Percentiles rank a stretch among this genome's conserved stretches.
Evolutionary conservation across 352 stramenopile genomes (phyloP).

Genomic region (Globisporangium nunn): DNA sequence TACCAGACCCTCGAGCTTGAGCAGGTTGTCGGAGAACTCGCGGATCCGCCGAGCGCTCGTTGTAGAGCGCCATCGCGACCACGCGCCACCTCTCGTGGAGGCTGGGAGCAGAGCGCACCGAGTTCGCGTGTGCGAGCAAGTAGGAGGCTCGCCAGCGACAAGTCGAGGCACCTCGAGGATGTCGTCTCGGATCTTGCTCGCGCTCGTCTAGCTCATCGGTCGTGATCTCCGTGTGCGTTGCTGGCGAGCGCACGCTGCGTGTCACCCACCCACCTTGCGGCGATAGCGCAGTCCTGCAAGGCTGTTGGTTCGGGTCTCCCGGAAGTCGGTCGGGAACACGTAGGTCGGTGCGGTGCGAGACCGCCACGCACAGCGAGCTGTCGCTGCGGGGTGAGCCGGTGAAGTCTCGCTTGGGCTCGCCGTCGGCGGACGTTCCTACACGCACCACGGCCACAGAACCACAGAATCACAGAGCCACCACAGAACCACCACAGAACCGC

Average conservation of each 20-base stretch:
- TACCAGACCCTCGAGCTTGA: not conserved
- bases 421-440: no score
- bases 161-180: slow-evolving; percentile 2
- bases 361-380: slow-evolving; percentile 8
- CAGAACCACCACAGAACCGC: no score
- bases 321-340: slow-evolving; percentile 4
- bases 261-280: no score
- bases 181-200: not conserved
- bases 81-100: slow-evolving; percentile 6
- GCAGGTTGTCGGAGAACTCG: slow-evolving; percentile 2
- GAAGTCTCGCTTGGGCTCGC: not conserved
- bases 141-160: slow-evolving; percentile 5
- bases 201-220: slow-evolving; percentile 3
- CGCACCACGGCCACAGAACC: slow-evolving; percentile 8
- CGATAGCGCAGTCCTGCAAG: slow-evolving; percentile 19
- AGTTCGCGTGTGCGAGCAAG: slow-evolving; percentile 8
- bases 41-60: slow-evolving; percentile 7
- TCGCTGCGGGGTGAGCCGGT: slow-evolving; percentile 1
- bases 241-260: not conserved
- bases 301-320: no score
- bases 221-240: slow-evolving; percentile 3
- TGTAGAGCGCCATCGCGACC: not conserved
- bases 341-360: slow-evolving; percentile 19
- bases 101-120: slow-evolving; percentile 2
- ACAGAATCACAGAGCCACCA: no score